These are phyloP conservation scores for Aspergillus fischeri DNA, from an alignment of 2,329 filamentous ascomycete genomes.

Conservation along the genomic window DNA sequence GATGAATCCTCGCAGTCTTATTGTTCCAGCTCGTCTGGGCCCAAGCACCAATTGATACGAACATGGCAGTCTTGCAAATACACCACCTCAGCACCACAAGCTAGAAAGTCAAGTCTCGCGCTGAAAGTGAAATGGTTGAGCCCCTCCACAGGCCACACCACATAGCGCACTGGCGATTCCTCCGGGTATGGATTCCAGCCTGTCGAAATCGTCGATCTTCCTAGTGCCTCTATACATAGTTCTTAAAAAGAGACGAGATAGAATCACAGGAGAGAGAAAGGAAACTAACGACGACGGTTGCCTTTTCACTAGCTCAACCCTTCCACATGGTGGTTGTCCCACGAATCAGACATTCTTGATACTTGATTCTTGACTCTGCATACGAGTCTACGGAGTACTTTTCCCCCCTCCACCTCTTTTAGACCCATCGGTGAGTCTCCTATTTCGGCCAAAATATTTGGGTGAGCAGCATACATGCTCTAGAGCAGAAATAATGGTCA, in stretches of 20 bases:
- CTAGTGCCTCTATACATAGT: constrained; percentile 2
- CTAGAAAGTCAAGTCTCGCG: not conserved
- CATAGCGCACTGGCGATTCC: constrained; percentile 6
- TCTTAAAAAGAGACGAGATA: not conserved
- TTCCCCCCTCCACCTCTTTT: no score
- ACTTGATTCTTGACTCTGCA: not conserved
- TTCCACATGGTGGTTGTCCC: constrained; percentile 16
- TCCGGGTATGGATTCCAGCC: constrained; percentile 15
- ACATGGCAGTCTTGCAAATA: not conserved
- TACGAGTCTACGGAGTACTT: not conserved
- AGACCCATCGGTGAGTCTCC: not conserved
- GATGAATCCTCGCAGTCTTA: not conserved
- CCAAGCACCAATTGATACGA: not conserved
- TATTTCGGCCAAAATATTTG: not conserved
- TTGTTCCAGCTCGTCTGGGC: not conserved
- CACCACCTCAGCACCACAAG: not conserved
- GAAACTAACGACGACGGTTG: not conserved
- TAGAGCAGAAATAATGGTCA: not conserved
- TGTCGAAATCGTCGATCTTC: constrained; percentile 14
- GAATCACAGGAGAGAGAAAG: not conserved
- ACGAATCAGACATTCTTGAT: constrained; percentile 9
- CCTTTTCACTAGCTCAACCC: constrained; percentile 1
- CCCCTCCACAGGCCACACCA: not conserved
- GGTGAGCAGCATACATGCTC: not conserved
- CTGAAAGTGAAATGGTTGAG: not conserved